phyloP scores from a whole-genome alignment of 2,329 filamentous ascomycete genomes.

The Aureobasidium melanogenum region DNA sequence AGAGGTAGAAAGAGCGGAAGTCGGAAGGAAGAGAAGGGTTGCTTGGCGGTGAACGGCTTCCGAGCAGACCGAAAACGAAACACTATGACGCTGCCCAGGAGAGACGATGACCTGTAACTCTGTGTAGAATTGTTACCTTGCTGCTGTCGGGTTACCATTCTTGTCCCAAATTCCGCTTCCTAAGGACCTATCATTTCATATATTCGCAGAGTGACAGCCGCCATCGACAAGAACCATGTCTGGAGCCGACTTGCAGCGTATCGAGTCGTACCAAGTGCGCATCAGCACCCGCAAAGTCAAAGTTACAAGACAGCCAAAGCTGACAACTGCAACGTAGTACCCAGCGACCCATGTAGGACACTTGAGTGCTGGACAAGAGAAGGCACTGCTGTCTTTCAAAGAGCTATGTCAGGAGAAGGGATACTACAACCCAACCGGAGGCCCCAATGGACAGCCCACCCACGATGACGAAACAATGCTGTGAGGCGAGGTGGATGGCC shows the following conservation, averaged over 20 bases:
- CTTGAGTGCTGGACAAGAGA: constrained; percentile 59
- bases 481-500: constrained; percentile 39
- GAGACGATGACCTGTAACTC: not conserved
- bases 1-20: not conserved
- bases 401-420: constrained; percentile 54
- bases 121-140: not conserved
- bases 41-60: not conserved
- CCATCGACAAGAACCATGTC: not conserved
- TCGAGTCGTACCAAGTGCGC: constrained; percentile 24
- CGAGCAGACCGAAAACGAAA: not conserved
- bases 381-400: constrained; percentile 65
- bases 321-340: constrained; percentile 38
- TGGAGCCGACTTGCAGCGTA: constrained; percentile 19
- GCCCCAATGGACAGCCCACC: constrained; percentile 36
- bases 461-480: constrained; percentile 68
- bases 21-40: not conserved
- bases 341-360: constrained; percentile 74
- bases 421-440: constrained; percentile 45
- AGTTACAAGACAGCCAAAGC: not conserved
- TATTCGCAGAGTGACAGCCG: not conserved
- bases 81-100: constrained; percentile 1
- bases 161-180: not conserved
- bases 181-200: constrained; percentile 1
- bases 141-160: not conserved
- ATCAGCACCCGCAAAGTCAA: not conserved